A percentile compares a stretch with the other conserved stretches of the same genome.
Evolutionary conservation across 176 grass and related monocot genomes (phyloP).

Genomic region (Elymus sibiricus): DNA sequence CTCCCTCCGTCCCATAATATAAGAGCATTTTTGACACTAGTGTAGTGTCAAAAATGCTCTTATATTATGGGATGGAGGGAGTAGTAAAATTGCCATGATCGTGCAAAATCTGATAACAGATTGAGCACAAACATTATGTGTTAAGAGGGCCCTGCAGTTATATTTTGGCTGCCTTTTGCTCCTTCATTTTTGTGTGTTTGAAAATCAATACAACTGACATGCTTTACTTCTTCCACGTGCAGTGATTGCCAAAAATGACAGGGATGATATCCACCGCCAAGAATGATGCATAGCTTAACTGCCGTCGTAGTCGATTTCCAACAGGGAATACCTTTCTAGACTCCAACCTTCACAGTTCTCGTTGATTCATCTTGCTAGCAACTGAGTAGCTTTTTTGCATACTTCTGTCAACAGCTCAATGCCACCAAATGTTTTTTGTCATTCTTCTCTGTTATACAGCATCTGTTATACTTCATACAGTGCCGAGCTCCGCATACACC

Average conservation of each 20-base stretch:
- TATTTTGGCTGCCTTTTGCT: neutral
- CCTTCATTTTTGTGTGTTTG: neutral
- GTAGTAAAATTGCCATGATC: neutral
- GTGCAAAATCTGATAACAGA: neutral
- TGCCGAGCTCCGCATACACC: slow-evolving; percentile 28
- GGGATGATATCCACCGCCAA: slow-evolving; percentile 4
- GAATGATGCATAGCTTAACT: slow-evolving; percentile 29
- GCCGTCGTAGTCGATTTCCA: slow-evolving; percentile 16
- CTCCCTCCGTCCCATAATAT: too few species aligned
- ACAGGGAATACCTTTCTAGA: slow-evolving; percentile 32
- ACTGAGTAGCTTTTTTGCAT: slow-evolving; percentile 28
- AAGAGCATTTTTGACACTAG: too few species aligned
- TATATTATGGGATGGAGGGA: too few species aligned
- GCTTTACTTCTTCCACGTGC: slow-evolving; percentile 29
- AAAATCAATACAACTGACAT: slow-evolving; percentile 16
- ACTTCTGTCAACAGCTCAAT: slow-evolving; percentile 6
- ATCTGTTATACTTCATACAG: slow-evolving; percentile 21
- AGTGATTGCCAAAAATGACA: slow-evolving; percentile 24
- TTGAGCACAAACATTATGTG: slow-evolving; percentile 8
- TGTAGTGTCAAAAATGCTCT: too few species aligned
- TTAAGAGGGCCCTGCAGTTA: neutral
- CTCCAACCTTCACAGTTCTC: slow-evolving; percentile 4
- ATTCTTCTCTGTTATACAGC: neutral
- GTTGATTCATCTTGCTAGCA: slow-evolving; percentile 31
- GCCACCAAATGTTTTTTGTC: slow-evolving; percentile 17